Base-by-base conservation (phyloP, 345 rosid species). In the Citrus mangshanensis region DNA sequence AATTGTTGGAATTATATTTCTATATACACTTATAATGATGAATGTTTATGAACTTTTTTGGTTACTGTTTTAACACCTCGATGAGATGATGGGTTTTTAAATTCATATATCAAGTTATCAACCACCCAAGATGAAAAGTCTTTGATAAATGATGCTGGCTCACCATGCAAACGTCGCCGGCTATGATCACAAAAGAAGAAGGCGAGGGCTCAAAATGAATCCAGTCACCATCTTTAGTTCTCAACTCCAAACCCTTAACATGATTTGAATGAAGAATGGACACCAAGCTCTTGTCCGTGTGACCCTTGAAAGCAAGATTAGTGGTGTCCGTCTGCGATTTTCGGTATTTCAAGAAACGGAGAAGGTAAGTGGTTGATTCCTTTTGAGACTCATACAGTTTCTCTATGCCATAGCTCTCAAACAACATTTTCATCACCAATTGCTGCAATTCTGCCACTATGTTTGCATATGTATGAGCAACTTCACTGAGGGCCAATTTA, bases 161-260 rank as follows among this genome's bases (percentile, higher is more conserved):
- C 72, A 92, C 94, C 93, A 89, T 87, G 85, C 82, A 72, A 7
- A 78, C 91, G 71, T 92, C 96, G 21, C 96, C 96, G 12, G 89
- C 91, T 10, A 89, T 42, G 61, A 89, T 88, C 28, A 61, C 84
- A 65, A 89, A 90, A 34, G 88, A 73, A 6, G 87, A 74, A 54
- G 85, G 86, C 3, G 93, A 91, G 73, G 96, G 93, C 7, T 69
- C 63, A 73, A 87, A 86, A 35, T 80, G 62, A 66, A 88, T 76
- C 96, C 93, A 89, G 0, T 82, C 78, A 4, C 87, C 90, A 6
- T 88, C 85, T 49, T 79, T 86, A 10, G 84, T 84, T 83, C 84
- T 82, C 46, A 90, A 70, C 69, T 84, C 84, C 77, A 92, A 73
- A 55, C 96, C 91, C 0, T 55, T 86, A 34, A 92, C 89, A 28